Base-by-base conservation (phyloP, 148 eudicot species). In the Euryodendron excelsum region DNA sequence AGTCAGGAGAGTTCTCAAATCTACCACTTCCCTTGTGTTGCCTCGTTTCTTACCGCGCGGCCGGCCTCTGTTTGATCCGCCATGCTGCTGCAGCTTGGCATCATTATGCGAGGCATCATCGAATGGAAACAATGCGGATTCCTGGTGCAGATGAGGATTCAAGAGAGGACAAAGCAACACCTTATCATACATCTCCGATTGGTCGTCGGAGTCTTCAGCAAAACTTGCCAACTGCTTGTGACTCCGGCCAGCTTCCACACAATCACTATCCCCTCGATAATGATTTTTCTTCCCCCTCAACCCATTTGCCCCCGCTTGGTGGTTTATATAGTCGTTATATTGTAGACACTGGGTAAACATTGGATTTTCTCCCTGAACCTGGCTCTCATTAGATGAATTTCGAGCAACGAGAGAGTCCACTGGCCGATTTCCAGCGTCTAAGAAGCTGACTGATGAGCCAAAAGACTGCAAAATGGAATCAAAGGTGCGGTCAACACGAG, bases 1-100 rank as follows among this genome's bases (percentile, higher is more conserved):
- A 58, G 69, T 84, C 18, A 89, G 85, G 44, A 89, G 86, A 65
- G 78, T 81, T 56, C 87, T 81, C 33, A 94, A 68, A 82, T 89
- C 94, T 25, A 91, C 85, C 59, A 80, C 74, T 74, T 82, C 81
- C 31, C 36, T 80, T 28, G 56, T 79, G 20, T 65, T 79, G 3
- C 72, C 50, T 21, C 52, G 72, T 58, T 61, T 76, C 39, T 44
- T 77, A 14, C 73, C 55, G 21, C 72, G 20, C 25, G 31, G 37
- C 58, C n/a, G 44, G 58, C 79, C 60, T 58, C 62, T 64, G 67
- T 9, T 33, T 34, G 37, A 23, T 13, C 15, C 50, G 13, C 5
- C 31, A 10, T 74, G 58, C 31, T 31, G 67, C 23, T 75, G 34
- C 12, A 50, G 36, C 20, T 47, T 28, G 12, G 6, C 25, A n/a